phyloP scores from a whole-genome alignment of 2,329 filamentous ascomycete species.

The Xylariaceae sp. region DNA sequence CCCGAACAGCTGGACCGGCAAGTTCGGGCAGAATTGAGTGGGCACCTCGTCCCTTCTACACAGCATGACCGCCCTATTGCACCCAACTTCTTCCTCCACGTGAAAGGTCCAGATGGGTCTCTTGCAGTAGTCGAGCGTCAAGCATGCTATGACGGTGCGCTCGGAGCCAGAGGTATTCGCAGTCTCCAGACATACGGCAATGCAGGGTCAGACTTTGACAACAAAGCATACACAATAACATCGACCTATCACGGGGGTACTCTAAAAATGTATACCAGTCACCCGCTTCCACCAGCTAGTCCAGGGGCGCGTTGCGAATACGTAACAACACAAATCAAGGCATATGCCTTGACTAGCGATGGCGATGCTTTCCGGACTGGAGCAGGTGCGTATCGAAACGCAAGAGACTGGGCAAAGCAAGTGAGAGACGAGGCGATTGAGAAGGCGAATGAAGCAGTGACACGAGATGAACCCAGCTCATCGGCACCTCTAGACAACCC shows the following conservation, averaged over 20 bases:
- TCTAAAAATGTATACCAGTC: conserved; percentile 37
- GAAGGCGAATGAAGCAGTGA: conserved; percentile 22
- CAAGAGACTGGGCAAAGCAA: conserved; percentile 34
- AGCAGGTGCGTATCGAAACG: conserved; percentile 38
- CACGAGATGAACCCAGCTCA: not conserved
- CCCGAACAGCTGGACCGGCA: not conserved
- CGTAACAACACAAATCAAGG: conserved; percentile 36
- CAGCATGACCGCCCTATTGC: conserved; percentile 3
- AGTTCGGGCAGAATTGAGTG: not conserved
- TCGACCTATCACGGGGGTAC: conserved; percentile 34
- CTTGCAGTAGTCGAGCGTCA: not conserved
- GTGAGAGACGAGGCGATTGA: conserved; percentile 35
- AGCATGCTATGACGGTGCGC: not conserved
- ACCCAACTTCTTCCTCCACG: conserved; percentile 1
- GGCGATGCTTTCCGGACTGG: conserved; percentile 32
- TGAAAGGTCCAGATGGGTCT: not conserved
- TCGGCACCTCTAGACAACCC: not conserved
- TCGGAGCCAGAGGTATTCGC: too few species aligned
- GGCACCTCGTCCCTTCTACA: not conserved
- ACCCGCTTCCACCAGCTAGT: conserved; percentile 31
- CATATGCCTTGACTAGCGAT: conserved; percentile 28
- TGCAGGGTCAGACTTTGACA: not conserved
- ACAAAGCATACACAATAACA: too few species aligned
- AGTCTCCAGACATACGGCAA: not conserved
- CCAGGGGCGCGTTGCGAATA: conserved; percentile 35